phyloP scores from a whole-genome alignment of 495 filamentous ascomycete genomes.

The Neurospora sp. region DNA sequence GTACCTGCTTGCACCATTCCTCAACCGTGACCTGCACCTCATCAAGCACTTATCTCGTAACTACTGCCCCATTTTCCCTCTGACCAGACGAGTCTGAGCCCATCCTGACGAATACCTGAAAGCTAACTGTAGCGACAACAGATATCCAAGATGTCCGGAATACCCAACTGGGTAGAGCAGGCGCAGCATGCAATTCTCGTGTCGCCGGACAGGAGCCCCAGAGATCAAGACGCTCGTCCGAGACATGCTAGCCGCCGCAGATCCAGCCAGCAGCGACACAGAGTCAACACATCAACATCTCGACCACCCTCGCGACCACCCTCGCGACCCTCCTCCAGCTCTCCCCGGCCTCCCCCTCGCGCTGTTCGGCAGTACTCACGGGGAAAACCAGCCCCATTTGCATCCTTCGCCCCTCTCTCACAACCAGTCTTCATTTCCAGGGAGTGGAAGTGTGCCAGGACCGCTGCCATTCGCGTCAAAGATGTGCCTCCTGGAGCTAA shows the following conservation, averaged over 20 bases:
- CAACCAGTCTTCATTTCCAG: conserved; percentile 9
- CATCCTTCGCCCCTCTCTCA: background rate
- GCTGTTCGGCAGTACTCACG: background rate
- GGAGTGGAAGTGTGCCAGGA: conserved; percentile 16
- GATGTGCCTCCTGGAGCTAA: conserved; percentile 15
- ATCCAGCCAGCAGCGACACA: background rate
- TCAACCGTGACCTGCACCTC: background rate
- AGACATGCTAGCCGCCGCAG: background rate
- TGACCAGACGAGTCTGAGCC: background rate
- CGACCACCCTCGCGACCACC: conserved; percentile 19
- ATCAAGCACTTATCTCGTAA: background rate
- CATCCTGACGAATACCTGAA: background rate
- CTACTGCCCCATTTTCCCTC: background rate
- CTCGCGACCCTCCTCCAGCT: background rate
- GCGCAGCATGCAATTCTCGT: background rate
- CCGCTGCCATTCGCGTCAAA: conserved; percentile 15
- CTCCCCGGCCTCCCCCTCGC: background rate
- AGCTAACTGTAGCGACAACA: background rate
- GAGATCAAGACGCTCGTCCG: background rate
- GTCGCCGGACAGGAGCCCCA: background rate
- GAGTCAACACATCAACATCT: conserved; percentile 19
- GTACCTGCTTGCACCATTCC: background rate
- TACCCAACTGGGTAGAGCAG: background rate
- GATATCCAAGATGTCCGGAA: background rate
- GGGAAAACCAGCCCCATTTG: background rate